Evolutionary conservation across 1,284 basidiomycete genomes (phyloP), one percentile per base, ranked within the genome.

Genomic region (Moniliella sp.): DNA sequence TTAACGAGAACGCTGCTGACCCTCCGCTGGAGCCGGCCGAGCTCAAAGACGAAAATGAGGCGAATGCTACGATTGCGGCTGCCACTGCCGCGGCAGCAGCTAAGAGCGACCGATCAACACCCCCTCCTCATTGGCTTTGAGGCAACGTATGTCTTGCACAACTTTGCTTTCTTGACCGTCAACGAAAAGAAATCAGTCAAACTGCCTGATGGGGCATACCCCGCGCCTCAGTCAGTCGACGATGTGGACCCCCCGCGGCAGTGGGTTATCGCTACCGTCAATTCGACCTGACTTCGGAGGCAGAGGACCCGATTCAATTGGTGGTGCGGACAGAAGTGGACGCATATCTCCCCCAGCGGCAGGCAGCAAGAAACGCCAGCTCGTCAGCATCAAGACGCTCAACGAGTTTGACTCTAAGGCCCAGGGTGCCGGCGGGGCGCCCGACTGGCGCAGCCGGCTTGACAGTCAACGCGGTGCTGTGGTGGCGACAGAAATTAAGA

Each of bases 401-500:
- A 94, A 94, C 62, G 91, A 99, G 63, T 97, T 91, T 61, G 88
- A 94, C 61, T 71, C 82, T n/a, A 72, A 81, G 34, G 71, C 83
- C 1, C 73, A 75, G 46, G 88, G 88, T 19, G 75, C 79, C 1
- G 83, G 83, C 30, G 80, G 81, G 33, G 84, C 88, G 11, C 80
- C 83, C 14, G 91, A 97, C 63, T 99, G 91, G 91, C 74, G 86
- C 30, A 72, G 78, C 30, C 91, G 91, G 64, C 68, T 99, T 32
- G 91, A 99, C 64, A 75, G 78, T 5, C 86, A 94, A 64, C 75
- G 86, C 39, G 91, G 91, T 53, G 91, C 91, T 3, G 88, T 99
- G 27, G 83, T 97, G 37, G 84, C 91, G 28, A 91, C 83, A 26
- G 91, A 99, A 68, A 94, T 97, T 91, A 97, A 97, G 70, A 99